Conservation (phyloP, 140 eudicot species). For the Cichorium intybus region DNA sequence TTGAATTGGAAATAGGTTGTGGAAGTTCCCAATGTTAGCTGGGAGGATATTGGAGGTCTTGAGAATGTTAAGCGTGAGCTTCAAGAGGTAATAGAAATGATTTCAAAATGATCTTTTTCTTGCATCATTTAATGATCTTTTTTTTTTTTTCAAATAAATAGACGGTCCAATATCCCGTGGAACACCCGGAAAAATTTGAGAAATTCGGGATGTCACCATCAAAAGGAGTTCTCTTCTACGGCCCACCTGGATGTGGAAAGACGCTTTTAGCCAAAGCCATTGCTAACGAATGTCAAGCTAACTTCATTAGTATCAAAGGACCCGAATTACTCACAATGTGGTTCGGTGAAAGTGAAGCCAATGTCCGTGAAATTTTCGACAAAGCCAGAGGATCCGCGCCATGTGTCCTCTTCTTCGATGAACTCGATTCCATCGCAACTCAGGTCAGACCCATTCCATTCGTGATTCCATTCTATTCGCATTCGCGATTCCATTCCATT, state of each 20-base stretch:
- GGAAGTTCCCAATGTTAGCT: slow-evolving; percentile 68
- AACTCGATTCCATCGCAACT: slow-evolving; percentile 89
- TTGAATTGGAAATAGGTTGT: slow-evolving; percentile 50
- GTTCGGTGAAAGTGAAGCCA: slow-evolving; percentile 95
- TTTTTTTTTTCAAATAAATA: slow-evolving; percentile 2
- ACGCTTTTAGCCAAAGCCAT: slow-evolving; percentile 87
- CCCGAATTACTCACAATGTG: slow-evolving; percentile 95
- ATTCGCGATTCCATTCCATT: too few relatives aligned
- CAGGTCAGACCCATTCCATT: slow-evolving; percentile 30
- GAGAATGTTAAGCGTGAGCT: slow-evolving; percentile 86
- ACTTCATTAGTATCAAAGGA: slow-evolving; percentile 82
- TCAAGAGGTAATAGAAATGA: slow-evolving; percentile 42
- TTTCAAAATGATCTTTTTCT: too few relatives aligned
- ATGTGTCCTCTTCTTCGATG: slow-evolving; percentile 90
- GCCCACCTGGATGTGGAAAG: slow-evolving; percentile 95
- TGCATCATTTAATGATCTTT: too few relatives aligned
- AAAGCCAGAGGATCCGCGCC: slow-evolving; percentile 95
- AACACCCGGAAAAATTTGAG: slow-evolving; percentile 82
- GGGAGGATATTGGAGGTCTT: slow-evolving; percentile 87
- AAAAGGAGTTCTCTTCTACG: slow-evolving; percentile 87
- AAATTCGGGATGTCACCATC: slow-evolving; percentile 95
- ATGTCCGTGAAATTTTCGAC: slow-evolving; percentile 91
- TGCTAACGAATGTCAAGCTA: slow-evolving; percentile 93
- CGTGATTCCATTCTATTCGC: too few relatives aligned
- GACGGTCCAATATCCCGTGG: slow-evolving; percentile 95